Evolutionary conservation across 106 monocot species (phyloP).

Genomic region (Acanthochlamys bracteata): DNA sequence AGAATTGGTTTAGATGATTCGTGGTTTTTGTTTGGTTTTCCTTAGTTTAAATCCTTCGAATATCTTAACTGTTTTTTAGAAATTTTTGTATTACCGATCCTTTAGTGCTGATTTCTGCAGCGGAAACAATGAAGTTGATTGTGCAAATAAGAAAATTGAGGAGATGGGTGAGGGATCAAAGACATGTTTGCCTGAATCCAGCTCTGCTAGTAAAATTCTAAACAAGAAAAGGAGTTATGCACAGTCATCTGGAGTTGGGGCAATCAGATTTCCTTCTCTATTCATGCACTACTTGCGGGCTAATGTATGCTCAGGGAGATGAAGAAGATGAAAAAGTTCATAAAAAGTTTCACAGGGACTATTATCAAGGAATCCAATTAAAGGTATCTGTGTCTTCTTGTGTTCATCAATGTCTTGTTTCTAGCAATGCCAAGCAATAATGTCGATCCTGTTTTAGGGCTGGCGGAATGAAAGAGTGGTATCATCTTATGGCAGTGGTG

Average conservation of each 20-base stretch:
- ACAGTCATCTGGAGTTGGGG: constrained; percentile 60
- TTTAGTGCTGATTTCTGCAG: neutral
- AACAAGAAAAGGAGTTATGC: constrained; percentile 53
- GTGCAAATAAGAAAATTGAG: neutral
- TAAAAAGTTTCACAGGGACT: constrained; percentile 55
- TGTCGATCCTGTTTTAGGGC: constrained; percentile 28
- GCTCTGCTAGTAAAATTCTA: constrained; percentile 7
- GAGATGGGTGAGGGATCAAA: neutral
- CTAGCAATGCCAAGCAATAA: neutral
- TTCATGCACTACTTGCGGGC: constrained; percentile 44
- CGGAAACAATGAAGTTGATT: neutral
- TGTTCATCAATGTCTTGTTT: neutral
- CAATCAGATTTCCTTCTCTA: constrained; percentile 61
- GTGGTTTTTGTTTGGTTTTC: neutral
- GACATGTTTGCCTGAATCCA: neutral
- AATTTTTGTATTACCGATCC: neutral
- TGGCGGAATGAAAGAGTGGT: constrained; percentile 73
- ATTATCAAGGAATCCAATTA: constrained; percentile 57
- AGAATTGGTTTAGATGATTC: neutral
- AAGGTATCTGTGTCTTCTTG: constrained; percentile 29
- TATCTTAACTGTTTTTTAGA: neutral
- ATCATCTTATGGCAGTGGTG: constrained; percentile 16
- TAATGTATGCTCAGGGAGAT: constrained; percentile 69
- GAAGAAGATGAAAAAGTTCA: constrained; percentile 74
- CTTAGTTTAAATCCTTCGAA: neutral